phyloP scores from a whole-genome alignment of 352 stramenopile species.

The Pythium dissimile region DNA sequence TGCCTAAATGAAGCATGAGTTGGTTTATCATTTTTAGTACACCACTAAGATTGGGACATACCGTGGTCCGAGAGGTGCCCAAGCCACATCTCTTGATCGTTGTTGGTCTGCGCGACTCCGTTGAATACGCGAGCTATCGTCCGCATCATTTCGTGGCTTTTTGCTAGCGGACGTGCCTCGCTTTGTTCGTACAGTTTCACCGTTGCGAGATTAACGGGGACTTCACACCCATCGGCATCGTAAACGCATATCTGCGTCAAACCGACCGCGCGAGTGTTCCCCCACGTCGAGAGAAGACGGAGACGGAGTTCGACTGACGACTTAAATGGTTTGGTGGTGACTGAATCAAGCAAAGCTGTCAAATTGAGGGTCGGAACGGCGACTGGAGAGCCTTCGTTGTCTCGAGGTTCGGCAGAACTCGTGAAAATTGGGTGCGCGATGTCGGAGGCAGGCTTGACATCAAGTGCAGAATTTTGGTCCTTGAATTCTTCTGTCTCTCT shows the following conservation, averaged over 20 bases:
- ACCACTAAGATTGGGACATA: constrained; percentile 10
- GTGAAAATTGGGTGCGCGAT: too few relatives aligned
- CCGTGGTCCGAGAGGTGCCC: constrained; percentile 54
- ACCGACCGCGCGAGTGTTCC: constrained; percentile 49
- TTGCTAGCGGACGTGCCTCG: constrained; percentile 39
- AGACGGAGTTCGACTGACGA: constrained; percentile 42
- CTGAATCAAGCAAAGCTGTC: not conserved
- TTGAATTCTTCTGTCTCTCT: too few relatives aligned
- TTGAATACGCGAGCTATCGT: constrained; percentile 54
- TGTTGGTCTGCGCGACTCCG: constrained; percentile 50
- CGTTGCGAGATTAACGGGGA: constrained; percentile 37
- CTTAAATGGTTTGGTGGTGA: not conserved
- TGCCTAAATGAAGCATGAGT: constrained; percentile 21
- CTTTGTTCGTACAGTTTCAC: constrained; percentile 55
- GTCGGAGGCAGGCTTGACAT: too few relatives aligned
- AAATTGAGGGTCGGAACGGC: constrained; percentile 12
- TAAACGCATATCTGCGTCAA: constrained; percentile 70
- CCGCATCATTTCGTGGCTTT: constrained; percentile 70
- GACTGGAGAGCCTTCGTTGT: too few relatives aligned
- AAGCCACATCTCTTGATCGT: constrained; percentile 78
- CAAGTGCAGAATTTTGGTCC: too few relatives aligned
- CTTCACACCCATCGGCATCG: constrained; percentile 51
- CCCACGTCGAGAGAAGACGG: constrained; percentile 72
- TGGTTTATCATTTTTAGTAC: not conserved
- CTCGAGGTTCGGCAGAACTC: too few relatives aligned